A percentile compares a stretch with the other conserved stretches of the same genome.
These are phyloP conservation scores for Kluyveromyces sp. DNA, from an alignment of 1,139 yeast species.

Conservation along the genomic window DNA sequence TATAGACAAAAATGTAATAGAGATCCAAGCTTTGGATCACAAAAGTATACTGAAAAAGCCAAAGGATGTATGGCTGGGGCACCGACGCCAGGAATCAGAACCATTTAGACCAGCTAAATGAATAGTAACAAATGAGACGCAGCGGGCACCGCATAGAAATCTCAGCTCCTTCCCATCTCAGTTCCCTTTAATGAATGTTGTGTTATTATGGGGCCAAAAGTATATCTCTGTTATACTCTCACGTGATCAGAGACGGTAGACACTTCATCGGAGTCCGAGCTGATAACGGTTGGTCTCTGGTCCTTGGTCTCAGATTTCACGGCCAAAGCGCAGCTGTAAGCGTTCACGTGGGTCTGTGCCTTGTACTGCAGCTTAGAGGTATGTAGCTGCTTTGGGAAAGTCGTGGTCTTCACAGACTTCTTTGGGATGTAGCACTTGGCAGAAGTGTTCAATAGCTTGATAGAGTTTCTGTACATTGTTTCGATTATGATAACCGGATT, in stretches of 20 bases:
- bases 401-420: slow-evolving; percentile 13
- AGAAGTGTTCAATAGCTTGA: slow-evolving; percentile 10
- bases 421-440: slow-evolving; percentile 13
- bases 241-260: slow-evolving; percentile 22
- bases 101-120: neutral
- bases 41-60: too few relatives aligned
- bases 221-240: slow-evolving; percentile 16
- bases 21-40: too few relatives aligned
- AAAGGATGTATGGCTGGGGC: too few relatives aligned
- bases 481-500: neutral
- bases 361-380: slow-evolving; percentile 2
- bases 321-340: slow-evolving; percentile 6
- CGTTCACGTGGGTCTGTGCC: slow-evolving; percentile 8
- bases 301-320: slow-evolving; percentile 6
- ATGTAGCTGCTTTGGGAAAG: slow-evolving; percentile 13
- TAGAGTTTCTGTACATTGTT: slow-evolving; percentile 4
- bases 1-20: neutral
- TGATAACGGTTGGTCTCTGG: slow-evolving; percentile 20
- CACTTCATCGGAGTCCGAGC: slow-evolving; percentile 23
- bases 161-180: too few relatives aligned
- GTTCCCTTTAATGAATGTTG: too few relatives aligned
- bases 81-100: too few relatives aligned
- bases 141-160: neutral
- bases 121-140: too few relatives aligned
- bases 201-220: too few relatives aligned